These are phyloP conservation scores for Laguncularia racemosa DNA, from an alignment of 345 rosid genomes.

Conservation along the genomic window DNA sequence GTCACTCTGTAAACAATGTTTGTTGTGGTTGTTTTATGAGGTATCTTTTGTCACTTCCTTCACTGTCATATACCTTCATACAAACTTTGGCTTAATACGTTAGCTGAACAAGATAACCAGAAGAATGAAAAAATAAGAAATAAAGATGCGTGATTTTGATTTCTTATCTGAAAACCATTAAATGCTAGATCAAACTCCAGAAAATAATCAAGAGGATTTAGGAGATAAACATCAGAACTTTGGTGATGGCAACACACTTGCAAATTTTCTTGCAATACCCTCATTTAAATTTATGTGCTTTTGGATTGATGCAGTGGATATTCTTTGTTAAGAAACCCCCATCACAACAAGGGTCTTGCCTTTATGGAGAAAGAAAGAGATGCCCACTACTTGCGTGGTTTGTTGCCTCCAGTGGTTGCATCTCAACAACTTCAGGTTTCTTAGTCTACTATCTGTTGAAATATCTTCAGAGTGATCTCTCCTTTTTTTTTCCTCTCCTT, in stretches of 20 bases:
- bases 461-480: not conserved
- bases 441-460: slow-evolving; percentile 6
- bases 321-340: slow-evolving; percentile 78
- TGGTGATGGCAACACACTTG: not conserved
- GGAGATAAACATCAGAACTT: no score
- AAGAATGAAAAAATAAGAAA: no score
- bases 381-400: slow-evolving; percentile 82
- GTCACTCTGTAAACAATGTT: no score
- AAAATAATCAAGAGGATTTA: no score
- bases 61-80: no score
- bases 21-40: no score
- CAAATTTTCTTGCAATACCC: not conserved
- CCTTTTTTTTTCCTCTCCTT: slow-evolving; percentile 2
- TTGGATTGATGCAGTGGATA: slow-evolving; percentile 49
- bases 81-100: no score
- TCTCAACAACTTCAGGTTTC: slow-evolving; percentile 72
- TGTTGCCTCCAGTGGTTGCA: slow-evolving; percentile 62
- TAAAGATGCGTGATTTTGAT: no score
- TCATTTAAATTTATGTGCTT: not conserved
- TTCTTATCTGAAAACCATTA: no score
- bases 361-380: slow-evolving; percentile 81
- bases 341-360: slow-evolving; percentile 85
- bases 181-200: no score
- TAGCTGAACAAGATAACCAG: no score
- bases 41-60: no score